Evolutionary conservation across 352 stramenopile genomes (phyloP), one percentile per base, ranked within the genome.

Genomic region (Peronospora belbahrii): DNA sequence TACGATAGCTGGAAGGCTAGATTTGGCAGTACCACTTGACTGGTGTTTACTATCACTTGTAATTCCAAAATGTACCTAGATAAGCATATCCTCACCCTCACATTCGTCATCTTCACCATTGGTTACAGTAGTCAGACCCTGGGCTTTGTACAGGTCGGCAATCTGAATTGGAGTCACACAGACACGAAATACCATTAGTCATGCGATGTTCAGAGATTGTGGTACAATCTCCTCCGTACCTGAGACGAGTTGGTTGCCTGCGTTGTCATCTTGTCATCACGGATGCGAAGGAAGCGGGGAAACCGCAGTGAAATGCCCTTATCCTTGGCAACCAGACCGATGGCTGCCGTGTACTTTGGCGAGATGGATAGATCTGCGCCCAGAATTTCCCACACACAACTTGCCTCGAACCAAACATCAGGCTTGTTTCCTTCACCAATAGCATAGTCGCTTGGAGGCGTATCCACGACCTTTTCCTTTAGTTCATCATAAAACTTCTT

Each of bases 281-380:
- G 87, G 34, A 98, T 79, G 22, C 96, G 90, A 55, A 99, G 85
- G 64, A 99, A 98, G 11, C 97, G 87, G 32, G 97, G 97, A 70
- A 99, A 99, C 10, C 97, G 93, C 40, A 99, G 72, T 4, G 95
- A 97, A 62, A 99, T 99, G 17, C 96, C 96, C 55, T 96, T 94
- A 28, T 93, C 91, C 31, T 85, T 78, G 13, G 74, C 74, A 6
- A 97, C 81, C 14, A 95, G 77, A 2, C 88, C 92, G 20, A 97
- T 90, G 1, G 94, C 97, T 7, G 94, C 96, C 22, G 86, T 98
- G 74, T 99, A 97, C 42, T 97, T 95, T 9, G 95, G 96, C 14
- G 95, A 99, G 56, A 98, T 98, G 17, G 89, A 98, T 45, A 99
- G 62, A 64, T 99, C 97, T 3, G 97, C 96, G 13, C 95, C 96